Conservation (phyloP, 2,329 filamentous ascomycete genomes). For the Balansia obtecta region DNA sequence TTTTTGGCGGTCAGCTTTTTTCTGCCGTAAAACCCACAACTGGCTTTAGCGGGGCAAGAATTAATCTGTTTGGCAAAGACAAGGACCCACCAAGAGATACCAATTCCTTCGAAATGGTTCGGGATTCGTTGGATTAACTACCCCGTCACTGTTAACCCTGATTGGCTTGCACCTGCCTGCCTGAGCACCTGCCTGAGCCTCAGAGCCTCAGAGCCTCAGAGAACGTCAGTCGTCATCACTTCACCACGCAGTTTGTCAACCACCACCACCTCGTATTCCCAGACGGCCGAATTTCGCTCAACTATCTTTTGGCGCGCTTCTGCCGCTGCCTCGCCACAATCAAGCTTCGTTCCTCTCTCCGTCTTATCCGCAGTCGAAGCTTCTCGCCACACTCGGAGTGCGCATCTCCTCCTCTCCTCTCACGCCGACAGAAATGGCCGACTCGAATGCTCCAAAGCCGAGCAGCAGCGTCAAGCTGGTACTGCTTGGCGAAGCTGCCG, state of each 20-base stretch:
- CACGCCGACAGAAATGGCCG: slow-evolving; percentile 21
- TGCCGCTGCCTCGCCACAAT: neutral
- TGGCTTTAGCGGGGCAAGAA: slow-evolving; percentile 4
- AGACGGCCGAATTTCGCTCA: neutral
- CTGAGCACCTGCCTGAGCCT: too few species aligned
- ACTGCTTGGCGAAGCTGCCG: slow-evolving; percentile 89
- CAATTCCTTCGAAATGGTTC: too few species aligned
- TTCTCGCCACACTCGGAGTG: neutral
- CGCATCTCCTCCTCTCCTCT: neutral
- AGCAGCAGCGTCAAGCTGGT: slow-evolving; percentile 99
- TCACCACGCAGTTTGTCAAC: neutral
- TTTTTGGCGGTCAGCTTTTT: slow-evolving; percentile 22
- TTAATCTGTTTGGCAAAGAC: too few species aligned
- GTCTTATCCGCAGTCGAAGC: neutral
- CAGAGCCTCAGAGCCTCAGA: too few species aligned
- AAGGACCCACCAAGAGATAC: too few species aligned
- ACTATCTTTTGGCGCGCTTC: neutral
- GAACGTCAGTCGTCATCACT: neutral
- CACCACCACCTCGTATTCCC: neutral
- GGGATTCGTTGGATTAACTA: too few species aligned
- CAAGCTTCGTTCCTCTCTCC: neutral
- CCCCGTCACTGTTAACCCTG: too few species aligned
- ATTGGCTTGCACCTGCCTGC: too few species aligned
- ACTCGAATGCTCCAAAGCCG: slow-evolving; percentile 67
- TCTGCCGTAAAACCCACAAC: slow-evolving; percentile 7